These are phyloP conservation scores for Crataegus laevigata DNA, from an alignment of 306 rosid genomes.

Conservation along the genomic window DNA sequence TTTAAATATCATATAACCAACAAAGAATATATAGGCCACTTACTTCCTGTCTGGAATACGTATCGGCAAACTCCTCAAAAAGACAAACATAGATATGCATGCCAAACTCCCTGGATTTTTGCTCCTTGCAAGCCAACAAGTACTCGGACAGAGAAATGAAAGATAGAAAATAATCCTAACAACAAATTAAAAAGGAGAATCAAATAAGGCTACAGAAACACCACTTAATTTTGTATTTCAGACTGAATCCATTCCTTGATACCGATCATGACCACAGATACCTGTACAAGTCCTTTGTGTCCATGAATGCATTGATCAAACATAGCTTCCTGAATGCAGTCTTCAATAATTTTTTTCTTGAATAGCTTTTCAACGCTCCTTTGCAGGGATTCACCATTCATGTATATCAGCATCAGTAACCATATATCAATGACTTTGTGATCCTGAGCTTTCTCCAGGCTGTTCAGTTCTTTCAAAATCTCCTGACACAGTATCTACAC, in stretches of 20 bases:
- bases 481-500: slow-evolving; percentile 32
- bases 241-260: not conserved
- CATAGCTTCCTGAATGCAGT: slow-evolving; percentile 27
- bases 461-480: slow-evolving; percentile 31
- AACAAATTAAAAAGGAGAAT: not conserved
- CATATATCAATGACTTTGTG: slow-evolving; percentile 35
- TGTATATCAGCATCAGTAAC: slow-evolving; percentile 32
- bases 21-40: not conserved
- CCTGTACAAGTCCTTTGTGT: slow-evolving; percentile 25
- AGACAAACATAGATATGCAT: slow-evolving; percentile 18
- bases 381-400: slow-evolving; percentile 34
- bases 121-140: slow-evolving; percentile 33
- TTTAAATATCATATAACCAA: not conserved
- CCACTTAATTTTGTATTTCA: not conserved
- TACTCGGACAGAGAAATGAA: slow-evolving; percentile 34
- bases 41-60: slow-evolving; percentile 41
- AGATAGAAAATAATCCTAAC: slow-evolving; percentile 25
- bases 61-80: slow-evolving; percentile 31
- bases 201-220: not conserved
- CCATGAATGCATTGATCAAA: slow-evolving; percentile 32
- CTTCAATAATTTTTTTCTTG: slow-evolving; percentile 31
- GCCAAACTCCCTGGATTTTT: slow-evolving; percentile 27
- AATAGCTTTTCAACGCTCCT: slow-evolving; percentile 27
- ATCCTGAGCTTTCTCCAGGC: slow-evolving; percentile 29
- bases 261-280: not conserved